phyloP scores from a whole-genome alignment of 1,284 basidiomycete species.

The Ganoderma lingzhi region DNA sequence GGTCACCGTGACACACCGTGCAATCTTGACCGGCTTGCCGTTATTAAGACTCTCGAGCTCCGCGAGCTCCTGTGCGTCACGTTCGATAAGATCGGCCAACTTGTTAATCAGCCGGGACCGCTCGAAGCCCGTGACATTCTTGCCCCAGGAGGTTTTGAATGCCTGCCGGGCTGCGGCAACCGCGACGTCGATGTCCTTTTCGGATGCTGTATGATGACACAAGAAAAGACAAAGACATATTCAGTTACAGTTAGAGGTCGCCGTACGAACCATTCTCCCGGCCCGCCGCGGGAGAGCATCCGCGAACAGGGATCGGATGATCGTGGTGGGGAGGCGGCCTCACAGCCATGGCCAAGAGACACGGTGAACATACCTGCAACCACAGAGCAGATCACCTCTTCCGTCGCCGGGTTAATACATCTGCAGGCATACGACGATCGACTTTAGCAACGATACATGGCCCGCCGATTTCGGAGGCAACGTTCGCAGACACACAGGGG shows the following conservation, averaged over 20 bases:
- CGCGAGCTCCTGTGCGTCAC: constrained; percentile 78
- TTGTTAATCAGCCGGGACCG: constrained; percentile 83
- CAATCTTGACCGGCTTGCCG: constrained; percentile 85
- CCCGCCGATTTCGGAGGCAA: constrained; percentile 14
- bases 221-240: background rate
- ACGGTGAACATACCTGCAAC: constrained; percentile 59
- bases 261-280: background rate
- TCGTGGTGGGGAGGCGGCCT: background rate
- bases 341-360: background rate
- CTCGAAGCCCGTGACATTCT: constrained; percentile 84
- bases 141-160: constrained; percentile 91
- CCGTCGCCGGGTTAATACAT: constrained; percentile 78
- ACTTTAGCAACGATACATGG: constrained; percentile 2
- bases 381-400: constrained; percentile 72
- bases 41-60: constrained; percentile 87
- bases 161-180: constrained; percentile 87
- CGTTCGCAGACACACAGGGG: background rate
- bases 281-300: background rate
- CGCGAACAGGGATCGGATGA: background rate
- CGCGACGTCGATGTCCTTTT: constrained; percentile 83
- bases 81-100: constrained; percentile 93
- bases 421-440: constrained; percentile 44
- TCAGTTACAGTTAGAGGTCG: background rate
- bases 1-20: constrained; percentile 51
- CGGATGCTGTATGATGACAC: constrained; percentile 56